Percentiles rank a stretch among this genome's conserved stretches.
Evolutionary conservation across 2,329 filamentous ascomycete species (phyloP).

Genomic region (Lachnellula arida): DNA sequence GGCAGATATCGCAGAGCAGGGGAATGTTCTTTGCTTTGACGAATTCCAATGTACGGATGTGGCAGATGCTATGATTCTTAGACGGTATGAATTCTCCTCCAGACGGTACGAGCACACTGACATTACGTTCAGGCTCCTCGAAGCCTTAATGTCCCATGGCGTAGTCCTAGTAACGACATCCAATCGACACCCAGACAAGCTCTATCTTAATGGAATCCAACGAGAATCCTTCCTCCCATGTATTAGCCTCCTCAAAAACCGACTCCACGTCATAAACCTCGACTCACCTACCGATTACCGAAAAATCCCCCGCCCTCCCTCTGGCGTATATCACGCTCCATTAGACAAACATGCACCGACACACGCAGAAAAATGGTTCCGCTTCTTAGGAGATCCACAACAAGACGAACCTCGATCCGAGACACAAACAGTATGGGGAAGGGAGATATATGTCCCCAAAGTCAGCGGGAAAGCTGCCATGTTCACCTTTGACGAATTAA

Average conservation of each 20-base stretch:
- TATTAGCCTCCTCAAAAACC: conserved; percentile 82
- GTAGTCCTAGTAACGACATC: conserved; percentile 94
- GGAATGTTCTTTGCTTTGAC: conserved; percentile 91
- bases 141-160: conserved; percentile 92
- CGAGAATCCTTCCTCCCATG: conserved; percentile 92
- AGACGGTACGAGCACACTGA: conserved; percentile 1
- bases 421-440: conserved; percentile 84
- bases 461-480: conserved; percentile 84
- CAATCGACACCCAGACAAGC: conserved; percentile 91
- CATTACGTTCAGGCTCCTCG: conserved; percentile 57
- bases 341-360: conserved; percentile 71
- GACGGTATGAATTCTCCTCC: conserved; percentile 49
- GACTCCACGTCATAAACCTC: conserved; percentile 85
- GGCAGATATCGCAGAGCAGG: conserved; percentile 83
- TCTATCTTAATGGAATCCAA: conserved; percentile 98
- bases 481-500: conserved; percentile 91
- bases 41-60: conserved; percentile 99
- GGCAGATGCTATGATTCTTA: conserved; percentile 95
- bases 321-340: conserved; percentile 88
- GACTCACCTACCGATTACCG: conserved; percentile 96
- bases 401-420: conserved; percentile 70
- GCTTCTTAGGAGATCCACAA: conserved; percentile 81
- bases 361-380: conserved; percentile 94
- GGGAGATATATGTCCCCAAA: conserved; percentile 79
- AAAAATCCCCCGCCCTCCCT: conserved; percentile 89